Percentiles rank a stretch among this genome's conserved stretches.
Conservation (phyloP, 352 stramenopile genomes). For the Pythium oligandrum region DNA sequence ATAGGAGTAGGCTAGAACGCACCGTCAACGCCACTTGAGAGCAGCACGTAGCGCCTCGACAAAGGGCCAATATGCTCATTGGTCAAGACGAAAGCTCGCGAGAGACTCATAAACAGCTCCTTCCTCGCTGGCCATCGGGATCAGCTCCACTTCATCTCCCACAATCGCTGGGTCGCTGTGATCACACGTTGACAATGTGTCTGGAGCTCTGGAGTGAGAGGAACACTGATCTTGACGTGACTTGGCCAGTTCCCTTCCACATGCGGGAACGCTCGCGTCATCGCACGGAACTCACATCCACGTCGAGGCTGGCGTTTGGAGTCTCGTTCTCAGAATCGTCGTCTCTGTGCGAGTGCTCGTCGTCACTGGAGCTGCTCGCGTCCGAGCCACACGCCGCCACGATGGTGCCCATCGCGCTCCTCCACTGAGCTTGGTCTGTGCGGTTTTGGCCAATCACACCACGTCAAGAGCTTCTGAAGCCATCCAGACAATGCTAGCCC, state of each 20-base stretch:
- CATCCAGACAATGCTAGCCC: no score
- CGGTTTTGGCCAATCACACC: no score
- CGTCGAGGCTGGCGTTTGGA: constrained; percentile 33
- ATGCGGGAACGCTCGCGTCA: constrained; percentile 60
- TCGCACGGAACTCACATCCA: constrained; percentile 19
- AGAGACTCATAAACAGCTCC: constrained; percentile 64
- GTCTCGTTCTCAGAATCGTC: no score
- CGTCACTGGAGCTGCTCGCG: no score
- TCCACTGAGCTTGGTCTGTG: no score
- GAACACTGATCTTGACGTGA: constrained; percentile 55
- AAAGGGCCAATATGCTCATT: constrained; percentile 68
- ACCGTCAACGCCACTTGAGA: constrained; percentile 64
- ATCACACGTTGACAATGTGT: constrained; percentile 24
- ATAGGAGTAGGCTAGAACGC: no score
- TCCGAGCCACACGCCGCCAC: no score
- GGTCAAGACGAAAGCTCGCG: constrained; percentile 65
- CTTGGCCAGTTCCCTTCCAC: constrained; percentile 83
- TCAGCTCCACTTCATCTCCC: constrained; percentile 10
- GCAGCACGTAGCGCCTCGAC: constrained; percentile 55
- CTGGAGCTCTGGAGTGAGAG: constrained; percentile 19
- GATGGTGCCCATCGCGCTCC: no score
- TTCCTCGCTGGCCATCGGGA: not conserved
- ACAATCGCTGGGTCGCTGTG: constrained; percentile 24
- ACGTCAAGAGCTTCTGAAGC: no score
- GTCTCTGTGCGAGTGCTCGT: no score